These are phyloP conservation scores for Nyssa sinensis DNA, from an alignment of 148 eudicot species.

Conservation along the genomic window DNA sequence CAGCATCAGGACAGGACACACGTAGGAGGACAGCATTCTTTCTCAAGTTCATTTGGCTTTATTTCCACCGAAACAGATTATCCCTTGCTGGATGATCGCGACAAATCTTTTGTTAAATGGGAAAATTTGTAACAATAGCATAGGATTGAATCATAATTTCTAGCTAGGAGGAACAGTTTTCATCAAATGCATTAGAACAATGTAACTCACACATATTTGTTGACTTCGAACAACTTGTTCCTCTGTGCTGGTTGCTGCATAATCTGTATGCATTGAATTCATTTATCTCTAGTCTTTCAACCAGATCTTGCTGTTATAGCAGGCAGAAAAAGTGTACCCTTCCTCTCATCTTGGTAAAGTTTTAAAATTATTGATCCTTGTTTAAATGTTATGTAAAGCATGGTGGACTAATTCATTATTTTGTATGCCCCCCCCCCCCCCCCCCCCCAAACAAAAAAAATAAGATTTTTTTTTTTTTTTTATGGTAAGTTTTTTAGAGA, in stretches of 20 bases:
- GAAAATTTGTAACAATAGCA: background rate
- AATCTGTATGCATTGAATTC: background rate
- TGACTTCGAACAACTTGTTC: background rate
- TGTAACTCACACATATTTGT: background rate
- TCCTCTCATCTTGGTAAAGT: background rate
- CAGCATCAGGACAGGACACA: background rate
- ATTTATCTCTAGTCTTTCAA: background rate
- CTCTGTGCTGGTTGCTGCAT: constrained; percentile 1
- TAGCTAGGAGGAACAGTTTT: background rate
- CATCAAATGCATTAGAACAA: background rate
- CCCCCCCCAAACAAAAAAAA: too few relatives aligned
- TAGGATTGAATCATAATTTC: background rate
- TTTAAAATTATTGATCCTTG: background rate
- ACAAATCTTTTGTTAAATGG: too few relatives aligned
- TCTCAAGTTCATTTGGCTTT: too few relatives aligned
- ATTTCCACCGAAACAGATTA: too few relatives aligned
- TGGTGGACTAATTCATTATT: background rate
- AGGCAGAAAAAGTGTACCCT: background rate
- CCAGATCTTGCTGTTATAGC: background rate
- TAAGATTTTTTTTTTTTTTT: background rate
- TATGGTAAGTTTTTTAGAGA: background rate
- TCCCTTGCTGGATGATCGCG: background rate
- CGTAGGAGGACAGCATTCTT: background rate
- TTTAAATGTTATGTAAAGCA: background rate
- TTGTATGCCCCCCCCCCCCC: too few relatives aligned